Evolutionary conservation across 2,329 filamentous ascomycete species (phyloP).

Genomic region (Calcarisporium arbuscula): DNA sequence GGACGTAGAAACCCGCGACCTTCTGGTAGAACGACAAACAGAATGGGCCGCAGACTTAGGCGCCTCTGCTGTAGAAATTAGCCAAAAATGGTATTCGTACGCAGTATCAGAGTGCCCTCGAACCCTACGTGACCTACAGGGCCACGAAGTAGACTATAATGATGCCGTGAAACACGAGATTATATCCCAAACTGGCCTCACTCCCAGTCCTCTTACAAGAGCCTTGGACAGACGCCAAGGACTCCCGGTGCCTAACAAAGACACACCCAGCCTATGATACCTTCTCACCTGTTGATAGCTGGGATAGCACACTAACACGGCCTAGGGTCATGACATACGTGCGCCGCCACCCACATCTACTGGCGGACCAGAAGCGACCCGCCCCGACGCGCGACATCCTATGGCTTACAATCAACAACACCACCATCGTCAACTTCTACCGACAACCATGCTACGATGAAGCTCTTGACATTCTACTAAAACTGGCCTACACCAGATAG

Average conservation of each 20-base stretch:
- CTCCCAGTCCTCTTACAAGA: constrained; percentile 11
- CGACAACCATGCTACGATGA: constrained; percentile 7
- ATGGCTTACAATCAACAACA: constrained; percentile 10
- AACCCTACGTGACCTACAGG: no score
- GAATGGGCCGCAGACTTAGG: no score
- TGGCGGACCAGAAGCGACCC: constrained; percentile 9
- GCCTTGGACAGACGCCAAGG: constrained; percentile 7
- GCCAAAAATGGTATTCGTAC: no score
- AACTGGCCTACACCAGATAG: constrained; percentile 7
- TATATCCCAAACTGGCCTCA: constrained; percentile 1
- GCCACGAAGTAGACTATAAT: no score
- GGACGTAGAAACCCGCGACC: no score
- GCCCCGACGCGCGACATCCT: constrained; percentile 8
- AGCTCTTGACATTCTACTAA: constrained; percentile 8
- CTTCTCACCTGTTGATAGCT: constrained; percentile 8
- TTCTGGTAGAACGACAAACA: no score
- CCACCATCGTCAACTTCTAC: constrained; percentile 12
- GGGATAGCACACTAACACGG: constrained; percentile 7
- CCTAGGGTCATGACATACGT: constrained; percentile 12
- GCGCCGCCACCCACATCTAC: constrained; percentile 6
- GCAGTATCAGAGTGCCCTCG: no score
- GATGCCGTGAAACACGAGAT: no score
- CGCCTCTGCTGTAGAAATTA: no score
- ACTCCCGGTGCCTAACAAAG: constrained; percentile 9
- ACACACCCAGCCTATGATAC: constrained; percentile 2